These are phyloP conservation scores for Yamadazyma oceani DNA, from an alignment of 1,139 yeast species.

Conservation along the genomic window DNA sequence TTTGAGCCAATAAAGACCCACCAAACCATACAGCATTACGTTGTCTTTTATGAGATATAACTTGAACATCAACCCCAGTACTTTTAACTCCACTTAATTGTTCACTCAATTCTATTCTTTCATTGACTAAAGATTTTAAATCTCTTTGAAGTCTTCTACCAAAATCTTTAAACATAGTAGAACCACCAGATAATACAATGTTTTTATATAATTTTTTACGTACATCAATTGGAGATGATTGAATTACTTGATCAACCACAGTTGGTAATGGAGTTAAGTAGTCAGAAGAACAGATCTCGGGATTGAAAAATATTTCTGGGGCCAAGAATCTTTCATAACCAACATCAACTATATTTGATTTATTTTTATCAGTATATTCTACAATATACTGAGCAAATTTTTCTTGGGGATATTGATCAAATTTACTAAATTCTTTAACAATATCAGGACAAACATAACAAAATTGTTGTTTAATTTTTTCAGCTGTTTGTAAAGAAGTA, in stretches of 20 bases:
- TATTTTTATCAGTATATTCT: conserved; percentile 71
- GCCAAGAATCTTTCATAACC: conserved; percentile 98
- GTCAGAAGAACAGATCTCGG: conserved; percentile 94
- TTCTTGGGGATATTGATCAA: conserved; percentile 85
- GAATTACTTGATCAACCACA: conserved; percentile 93
- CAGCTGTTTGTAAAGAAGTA: conserved; percentile 93
- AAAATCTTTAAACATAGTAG: conserved; percentile 97
- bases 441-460: conserved; percentile 98
- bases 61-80: conserved; percentile 96
- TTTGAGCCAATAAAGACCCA: conserved; percentile 94
- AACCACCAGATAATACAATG: conserved; percentile 94
- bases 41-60: conserved; percentile 95
- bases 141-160: conserved; percentile 98
- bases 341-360: conserved; percentile 73
- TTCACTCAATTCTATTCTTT: conserved; percentile 83
- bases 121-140: conserved; percentile 81
- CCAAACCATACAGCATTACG: conserved; percentile 99
- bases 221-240: conserved; percentile 95
- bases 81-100: conserved; percentile 77
- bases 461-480: conserved; percentile 91
- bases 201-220: conserved; percentile 94
- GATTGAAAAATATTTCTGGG: conserved; percentile 97
- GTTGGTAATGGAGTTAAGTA: conserved; percentile 93
- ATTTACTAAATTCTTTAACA: conserved; percentile 92
- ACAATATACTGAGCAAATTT: conserved; percentile 92